Conservation (phyloP, 768 basidiomycete genomes). For the Mycena capillaripes region DNA sequence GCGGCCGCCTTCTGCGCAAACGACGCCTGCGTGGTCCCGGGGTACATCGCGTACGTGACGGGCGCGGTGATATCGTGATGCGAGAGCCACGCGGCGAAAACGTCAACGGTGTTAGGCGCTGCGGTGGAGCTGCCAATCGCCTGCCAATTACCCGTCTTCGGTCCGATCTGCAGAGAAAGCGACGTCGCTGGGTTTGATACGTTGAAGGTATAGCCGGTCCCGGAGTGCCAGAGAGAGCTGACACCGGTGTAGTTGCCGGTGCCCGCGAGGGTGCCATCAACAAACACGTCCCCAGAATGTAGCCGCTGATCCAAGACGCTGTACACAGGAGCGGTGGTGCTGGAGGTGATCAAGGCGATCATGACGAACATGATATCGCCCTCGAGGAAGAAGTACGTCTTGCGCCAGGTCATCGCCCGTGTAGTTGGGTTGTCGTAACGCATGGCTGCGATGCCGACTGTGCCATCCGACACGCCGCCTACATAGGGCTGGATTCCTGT, state of each 20-base stretch:
- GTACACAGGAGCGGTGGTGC: slow-evolving; percentile 42
- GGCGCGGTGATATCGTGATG: slow-evolving; percentile 44
- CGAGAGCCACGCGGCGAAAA: slow-evolving; percentile 58
- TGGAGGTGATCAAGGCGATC: slow-evolving; percentile 43
- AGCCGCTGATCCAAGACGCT: slow-evolving; percentile 53
- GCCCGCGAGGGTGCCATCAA: slow-evolving; percentile 20
- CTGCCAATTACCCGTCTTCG: slow-evolving; percentile 49
- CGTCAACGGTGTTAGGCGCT: slow-evolving; percentile 45
- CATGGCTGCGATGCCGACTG: slow-evolving; percentile 49
- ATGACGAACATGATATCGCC: slow-evolving; percentile 50
- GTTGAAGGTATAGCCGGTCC: slow-evolving; percentile 54
- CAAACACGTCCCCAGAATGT: slow-evolving; percentile 40
- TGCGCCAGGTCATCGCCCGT: slow-evolving; percentile 46
- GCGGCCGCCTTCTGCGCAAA: slow-evolving; percentile 45
- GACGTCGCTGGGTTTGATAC: slow-evolving; percentile 33
- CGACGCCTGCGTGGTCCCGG: slow-evolving; percentile 48
- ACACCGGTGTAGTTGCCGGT: slow-evolving; percentile 42
- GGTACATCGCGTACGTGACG: slow-evolving; percentile 58
- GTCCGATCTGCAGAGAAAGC: slow-evolving; percentile 45
- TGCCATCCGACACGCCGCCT: slow-evolving; percentile 51
- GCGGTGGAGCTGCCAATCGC: slow-evolving; percentile 48
- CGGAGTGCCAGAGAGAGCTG: slow-evolving; percentile 50
- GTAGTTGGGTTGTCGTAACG: slow-evolving; percentile 53
- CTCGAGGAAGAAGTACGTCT: slow-evolving; percentile 54
- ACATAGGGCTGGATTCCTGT: slow-evolving; percentile 48